phyloP scores from a whole-genome alignment of 163 green algal genomes.

The Chlorella variabilis region DNA sequence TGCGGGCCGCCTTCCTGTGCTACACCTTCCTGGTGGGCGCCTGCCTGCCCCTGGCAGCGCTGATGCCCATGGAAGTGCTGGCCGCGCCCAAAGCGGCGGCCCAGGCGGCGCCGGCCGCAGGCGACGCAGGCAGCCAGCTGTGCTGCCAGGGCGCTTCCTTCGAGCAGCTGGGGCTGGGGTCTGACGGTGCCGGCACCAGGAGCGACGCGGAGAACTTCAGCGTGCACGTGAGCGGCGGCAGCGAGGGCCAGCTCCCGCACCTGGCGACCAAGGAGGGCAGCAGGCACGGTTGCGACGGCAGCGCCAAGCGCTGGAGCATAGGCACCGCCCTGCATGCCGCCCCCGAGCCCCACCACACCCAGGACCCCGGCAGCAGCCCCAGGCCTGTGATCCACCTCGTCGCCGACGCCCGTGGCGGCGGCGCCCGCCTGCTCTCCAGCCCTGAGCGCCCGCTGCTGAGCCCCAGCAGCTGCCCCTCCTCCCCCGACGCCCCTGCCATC shows the following conservation, averaged over 20 bases:
- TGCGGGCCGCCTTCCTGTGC: slow-evolving; percentile 41
- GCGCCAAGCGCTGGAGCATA: too few species aligned
- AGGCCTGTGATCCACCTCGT: not conserved
- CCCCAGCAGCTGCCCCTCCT: too few species aligned
- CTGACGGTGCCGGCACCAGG: not conserved
- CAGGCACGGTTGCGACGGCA: too few species aligned
- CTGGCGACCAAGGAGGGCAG: not conserved
- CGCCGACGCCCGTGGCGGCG: not conserved
- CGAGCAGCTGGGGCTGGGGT: slow-evolving; percentile 1
- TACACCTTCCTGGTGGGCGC: slow-evolving; percentile 35
- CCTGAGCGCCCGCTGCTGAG: slow-evolving; percentile 4
- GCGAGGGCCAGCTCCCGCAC: not conserved
- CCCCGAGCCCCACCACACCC: not conserved
- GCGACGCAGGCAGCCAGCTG: not conserved
- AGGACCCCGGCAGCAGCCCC: not conserved
- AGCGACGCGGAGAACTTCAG: not conserved
- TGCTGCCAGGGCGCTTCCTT: not conserved
- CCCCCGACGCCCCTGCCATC: not conserved
- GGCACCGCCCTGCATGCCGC: not conserved
- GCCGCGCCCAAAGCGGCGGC: not conserved
- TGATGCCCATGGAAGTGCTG: slow-evolving; percentile 39
- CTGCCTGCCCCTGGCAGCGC: slow-evolving; percentile 27
- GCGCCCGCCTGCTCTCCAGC: not conserved
- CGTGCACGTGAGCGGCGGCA: slow-evolving; percentile 14
- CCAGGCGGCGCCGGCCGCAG: too few species aligned